These are phyloP conservation scores for Pelargonium hybrid DNA, from an alignment of 441 rosid species.

Conservation along the genomic window DNA sequence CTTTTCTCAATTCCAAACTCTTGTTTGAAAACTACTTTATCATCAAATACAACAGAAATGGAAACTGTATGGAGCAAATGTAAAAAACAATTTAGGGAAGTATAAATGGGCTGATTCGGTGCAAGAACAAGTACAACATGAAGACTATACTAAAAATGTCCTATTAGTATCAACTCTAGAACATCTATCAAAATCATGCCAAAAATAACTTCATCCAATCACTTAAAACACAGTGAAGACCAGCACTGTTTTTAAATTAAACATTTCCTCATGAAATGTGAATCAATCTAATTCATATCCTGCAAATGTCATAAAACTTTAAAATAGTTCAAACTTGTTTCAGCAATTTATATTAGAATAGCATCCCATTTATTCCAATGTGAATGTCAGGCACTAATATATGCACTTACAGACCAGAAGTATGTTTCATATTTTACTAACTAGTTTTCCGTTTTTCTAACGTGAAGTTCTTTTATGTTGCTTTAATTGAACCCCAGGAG, in stretches of 20 bases:
- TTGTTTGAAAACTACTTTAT: slow-evolving; percentile 30
- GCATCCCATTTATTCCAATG: neutral
- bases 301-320: neutral
- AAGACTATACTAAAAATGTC: neutral
- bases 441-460: no score
- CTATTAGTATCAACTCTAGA: neutral
- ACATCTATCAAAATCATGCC: neutral
- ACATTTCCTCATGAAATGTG: neutral
- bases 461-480: no score
- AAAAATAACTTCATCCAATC: neutral
- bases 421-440: no score
- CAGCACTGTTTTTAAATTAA: neutral
- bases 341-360: neutral
- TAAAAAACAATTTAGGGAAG: slow-evolving; percentile 3
- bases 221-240: neutral
- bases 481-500: no score
- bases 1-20: slow-evolving; percentile 38
- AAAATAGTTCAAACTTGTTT: neutral
- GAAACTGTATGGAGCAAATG: slow-evolving; percentile 35
- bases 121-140: neutral
- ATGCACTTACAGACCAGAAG: no score
- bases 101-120: neutral
- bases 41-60: slow-evolving; percentile 29
- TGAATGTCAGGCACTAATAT: no score
- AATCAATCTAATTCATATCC: neutral